Percentiles rank a stretch among this genome's conserved stretches.
Conservation (phyloP, 2,329 filamentous ascomycete genomes). For the Claviceps citrina region DNA sequence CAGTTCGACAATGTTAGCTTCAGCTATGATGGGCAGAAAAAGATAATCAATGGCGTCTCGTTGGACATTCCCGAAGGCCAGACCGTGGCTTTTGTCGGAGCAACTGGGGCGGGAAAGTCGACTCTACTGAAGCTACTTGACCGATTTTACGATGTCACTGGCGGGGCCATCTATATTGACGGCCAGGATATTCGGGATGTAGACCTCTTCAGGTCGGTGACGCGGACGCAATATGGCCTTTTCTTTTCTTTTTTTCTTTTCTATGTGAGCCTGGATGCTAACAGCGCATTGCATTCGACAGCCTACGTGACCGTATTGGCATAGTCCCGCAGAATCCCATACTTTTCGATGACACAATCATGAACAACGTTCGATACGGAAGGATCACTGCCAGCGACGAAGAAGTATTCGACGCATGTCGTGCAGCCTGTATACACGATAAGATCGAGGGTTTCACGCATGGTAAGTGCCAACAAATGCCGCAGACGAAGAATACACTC, state of each 20-base stretch:
- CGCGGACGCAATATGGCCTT: not conserved
- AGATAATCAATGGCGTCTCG: slow-evolving; percentile 38
- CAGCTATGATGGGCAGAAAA: slow-evolving; percentile 43
- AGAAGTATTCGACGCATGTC: slow-evolving; percentile 38
- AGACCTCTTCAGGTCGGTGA: slow-evolving; percentile 29
- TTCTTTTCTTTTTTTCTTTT: not conserved
- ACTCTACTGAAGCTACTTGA: slow-evolving; percentile 46
- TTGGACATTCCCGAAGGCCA: slow-evolving; percentile 35
- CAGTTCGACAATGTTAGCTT: slow-evolving; percentile 41
- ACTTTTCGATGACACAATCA: slow-evolving; percentile 42
- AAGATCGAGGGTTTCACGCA: slow-evolving; percentile 39
- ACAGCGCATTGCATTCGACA: slow-evolving; percentile 12
- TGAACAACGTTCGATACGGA: slow-evolving; percentile 45
- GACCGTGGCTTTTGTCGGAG: slow-evolving; percentile 45
- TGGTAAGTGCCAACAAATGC: slow-evolving; percentile 15
- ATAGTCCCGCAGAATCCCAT: slow-evolving; percentile 41
- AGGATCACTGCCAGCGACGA: slow-evolving; percentile 37
- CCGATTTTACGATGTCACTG: slow-evolving; percentile 42
- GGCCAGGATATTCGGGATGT: slow-evolving; percentile 45
- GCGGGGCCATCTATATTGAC: slow-evolving; percentile 40
- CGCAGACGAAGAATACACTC: not conserved
- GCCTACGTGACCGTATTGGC: slow-evolving; percentile 37
- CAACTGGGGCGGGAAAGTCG: slow-evolving; percentile 44
- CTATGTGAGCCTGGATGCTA: slow-evolving; percentile 7
- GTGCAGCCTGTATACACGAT: slow-evolving; percentile 41